Evolutionary conservation across 169 alveolate genomes (phyloP).

Genomic region (Amoebophrya sp.): DNA sequence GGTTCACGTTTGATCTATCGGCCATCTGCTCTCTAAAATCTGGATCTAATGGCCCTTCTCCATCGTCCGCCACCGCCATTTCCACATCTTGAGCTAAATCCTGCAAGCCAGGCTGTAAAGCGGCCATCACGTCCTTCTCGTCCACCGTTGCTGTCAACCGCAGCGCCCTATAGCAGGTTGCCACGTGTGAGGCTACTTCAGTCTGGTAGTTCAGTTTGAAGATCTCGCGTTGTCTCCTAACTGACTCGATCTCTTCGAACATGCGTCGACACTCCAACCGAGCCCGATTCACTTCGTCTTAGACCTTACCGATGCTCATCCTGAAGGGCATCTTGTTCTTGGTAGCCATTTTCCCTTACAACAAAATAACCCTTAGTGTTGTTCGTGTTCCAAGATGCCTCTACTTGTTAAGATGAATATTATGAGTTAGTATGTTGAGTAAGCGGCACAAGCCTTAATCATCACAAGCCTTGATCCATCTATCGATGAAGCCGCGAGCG

Average conservation of each 20-base stretch:
- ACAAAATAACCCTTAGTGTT: no score
- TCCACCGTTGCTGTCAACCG: constrained; percentile 18
- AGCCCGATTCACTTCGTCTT: not conserved
- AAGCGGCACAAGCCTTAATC: no score
- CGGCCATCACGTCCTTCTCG: constrained; percentile 17
- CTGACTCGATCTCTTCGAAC: constrained; percentile 20
- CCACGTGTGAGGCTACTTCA: constrained; percentile 14
- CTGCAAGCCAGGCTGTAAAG: not conserved
- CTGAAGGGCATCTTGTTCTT: no score
- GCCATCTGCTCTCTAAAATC: no score
- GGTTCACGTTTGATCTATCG: no score
- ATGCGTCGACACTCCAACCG: not conserved
- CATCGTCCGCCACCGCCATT: not conserved
- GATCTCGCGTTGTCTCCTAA: not conserved
- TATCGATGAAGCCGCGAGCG: not conserved
- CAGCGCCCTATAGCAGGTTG: constrained; percentile 14
- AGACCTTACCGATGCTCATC: no score
- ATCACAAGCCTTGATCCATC: constrained; percentile 3
- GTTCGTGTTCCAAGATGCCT: no score
- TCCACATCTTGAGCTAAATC: not conserved
- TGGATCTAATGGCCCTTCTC: no score
- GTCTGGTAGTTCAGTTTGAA: constrained; percentile 17
- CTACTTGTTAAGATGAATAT: no score
- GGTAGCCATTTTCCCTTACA: no score
- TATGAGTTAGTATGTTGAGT: no score